Evolutionary conservation across 2,329 filamentous ascomycete species (phyloP), one percentile per base, ranked within the genome.

Genomic region (Aureobasidium uvarum): DNA sequence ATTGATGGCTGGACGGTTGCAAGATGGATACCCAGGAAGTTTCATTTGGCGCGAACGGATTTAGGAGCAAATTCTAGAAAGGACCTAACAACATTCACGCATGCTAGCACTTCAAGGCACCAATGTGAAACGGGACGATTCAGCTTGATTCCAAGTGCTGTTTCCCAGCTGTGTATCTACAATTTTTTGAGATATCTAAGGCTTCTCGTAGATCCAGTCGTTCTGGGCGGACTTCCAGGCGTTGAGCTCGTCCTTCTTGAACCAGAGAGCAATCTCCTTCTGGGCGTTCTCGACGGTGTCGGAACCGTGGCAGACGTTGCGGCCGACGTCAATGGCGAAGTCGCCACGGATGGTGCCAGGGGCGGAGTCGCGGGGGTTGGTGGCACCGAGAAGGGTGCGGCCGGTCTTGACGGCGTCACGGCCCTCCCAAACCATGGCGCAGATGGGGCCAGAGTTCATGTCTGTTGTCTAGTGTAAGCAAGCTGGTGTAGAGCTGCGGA

Each of bases 231-330:
- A 84, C 86, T 95, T 94, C 87, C 90, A 98, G 82, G 78, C 85
- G 81, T 92, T 81, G 77, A 96, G 79, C 81, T 98, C 95, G 73
- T 87, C 88, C 73, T 90, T 84, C 82, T 90, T 88, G 90, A 99
- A 99, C 95, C 95, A 99, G 79, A 98, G 89, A 76, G 89, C 89
- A 79, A 99, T 99, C 86, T 99, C 95, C 91, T 98, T 97, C 90
- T 98, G 87, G 83, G 95, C 95, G 85, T 87, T 96, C 88, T 99
- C 95, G 82, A 99, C 94, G 79, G 86, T 88, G 87, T 99, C 95
- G 81, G 92, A 97, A 80, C 95, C 95, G 89, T 99, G 95, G 91
- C 94, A 98, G 84, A 98, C 92, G 86, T 99, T 99, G 81, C 94
- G 92, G 83, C 95, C 95, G 78, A 92, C 89, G 75, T 92, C 88